These are phyloP conservation scores for Ceratocystiopsis brevicomis DNA, from an alignment of 2,329 filamentous ascomycete genomes.

Conservation along the genomic window DNA sequence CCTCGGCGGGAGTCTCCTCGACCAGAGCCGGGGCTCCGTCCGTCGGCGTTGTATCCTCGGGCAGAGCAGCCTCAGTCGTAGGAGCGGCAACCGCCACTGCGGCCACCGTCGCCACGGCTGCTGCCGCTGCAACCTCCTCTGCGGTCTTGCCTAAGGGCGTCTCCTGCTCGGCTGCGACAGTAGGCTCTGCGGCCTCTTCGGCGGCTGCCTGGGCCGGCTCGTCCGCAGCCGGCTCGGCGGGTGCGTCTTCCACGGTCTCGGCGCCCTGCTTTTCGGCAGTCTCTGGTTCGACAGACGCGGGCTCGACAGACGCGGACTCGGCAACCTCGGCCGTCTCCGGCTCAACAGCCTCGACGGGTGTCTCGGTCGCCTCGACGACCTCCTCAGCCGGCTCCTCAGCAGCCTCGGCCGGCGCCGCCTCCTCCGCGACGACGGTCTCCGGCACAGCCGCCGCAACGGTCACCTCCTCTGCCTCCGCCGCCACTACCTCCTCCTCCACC, in stretches of 20 bases:
- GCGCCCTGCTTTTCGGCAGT: background rate
- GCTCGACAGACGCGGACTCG: no score
- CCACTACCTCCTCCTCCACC: background rate
- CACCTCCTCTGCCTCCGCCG: background rate
- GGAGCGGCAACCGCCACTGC: no score
- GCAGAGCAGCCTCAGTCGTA: no score
- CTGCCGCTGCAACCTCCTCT: no score
- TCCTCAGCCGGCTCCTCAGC: background rate
- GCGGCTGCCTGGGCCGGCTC: background rate
- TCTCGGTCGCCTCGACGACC: background rate
- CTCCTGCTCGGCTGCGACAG: background rate
- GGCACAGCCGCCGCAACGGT: background rate
- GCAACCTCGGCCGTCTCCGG: background rate
- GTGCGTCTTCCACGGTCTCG: no score
- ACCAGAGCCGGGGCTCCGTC: no score
- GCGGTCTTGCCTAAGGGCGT: no score
- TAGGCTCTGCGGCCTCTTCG: background rate
- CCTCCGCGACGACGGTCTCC: background rate
- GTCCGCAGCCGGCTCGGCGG: slow-evolving; percentile 1
- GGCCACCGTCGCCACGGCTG: no score
- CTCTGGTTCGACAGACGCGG: no score
- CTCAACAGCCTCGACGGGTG: no score
- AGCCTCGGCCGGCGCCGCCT: background rate
- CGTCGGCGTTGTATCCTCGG: no score
- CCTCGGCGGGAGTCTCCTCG: background rate